A percentile compares a stretch with the other conserved stretches of the same genome.
Conservation (phyloP, 2,329 filamentous ascomycete genomes). For the Verticillium tricorpus region DNA sequence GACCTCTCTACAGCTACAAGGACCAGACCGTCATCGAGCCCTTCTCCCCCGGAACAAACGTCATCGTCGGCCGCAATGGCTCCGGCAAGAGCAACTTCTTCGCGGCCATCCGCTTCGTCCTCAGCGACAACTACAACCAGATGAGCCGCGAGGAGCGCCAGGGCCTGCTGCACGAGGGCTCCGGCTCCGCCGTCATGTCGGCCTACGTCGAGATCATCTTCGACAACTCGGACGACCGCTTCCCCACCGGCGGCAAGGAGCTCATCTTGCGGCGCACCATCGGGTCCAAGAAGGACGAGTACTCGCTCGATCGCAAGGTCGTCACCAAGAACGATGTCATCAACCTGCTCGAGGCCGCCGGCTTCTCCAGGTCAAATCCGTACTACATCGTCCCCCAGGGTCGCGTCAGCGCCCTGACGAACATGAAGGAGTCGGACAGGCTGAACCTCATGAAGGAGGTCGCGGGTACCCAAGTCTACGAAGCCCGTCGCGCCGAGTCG, state of each 20-base stretch:
- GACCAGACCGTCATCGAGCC: slow-evolving; percentile 98
- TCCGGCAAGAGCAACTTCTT: slow-evolving; percentile 99
- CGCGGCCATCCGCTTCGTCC: slow-evolving; percentile 94
- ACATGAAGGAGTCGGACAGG: slow-evolving; percentile 96
- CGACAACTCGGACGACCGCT: slow-evolving; percentile 94
- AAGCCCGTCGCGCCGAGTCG: slow-evolving; percentile 84
- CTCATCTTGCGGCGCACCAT: slow-evolving; percentile 90
- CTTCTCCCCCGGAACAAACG: slow-evolving; percentile 95
- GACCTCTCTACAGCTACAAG: slow-evolving; percentile 71
- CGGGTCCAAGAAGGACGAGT: slow-evolving; percentile 97
- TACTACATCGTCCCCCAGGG: slow-evolving; percentile 99
- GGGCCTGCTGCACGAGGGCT: slow-evolving; percentile 94
- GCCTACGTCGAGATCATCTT: slow-evolving; percentile 99
- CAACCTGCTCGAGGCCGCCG: slow-evolving; percentile 91
- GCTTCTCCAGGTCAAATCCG: slow-evolving; percentile 94
- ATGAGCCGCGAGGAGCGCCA: slow-evolving; percentile 95
- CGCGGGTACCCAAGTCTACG: slow-evolving; percentile 96
- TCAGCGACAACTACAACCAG: slow-evolving; percentile 95
- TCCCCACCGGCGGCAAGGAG: slow-evolving; percentile 88
- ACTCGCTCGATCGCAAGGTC: slow-evolving; percentile 94
- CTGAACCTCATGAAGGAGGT: slow-evolving; percentile 92
- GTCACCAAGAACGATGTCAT: slow-evolving; percentile 92
- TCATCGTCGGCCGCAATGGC: slow-evolving; percentile 98
- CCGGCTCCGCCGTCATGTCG: slow-evolving; percentile 95
- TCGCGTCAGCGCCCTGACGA: slow-evolving; percentile 90